phyloP scores from a whole-genome alignment of 2,329 filamentous ascomycete species.

The Stemphylium vesicarium region DNA sequence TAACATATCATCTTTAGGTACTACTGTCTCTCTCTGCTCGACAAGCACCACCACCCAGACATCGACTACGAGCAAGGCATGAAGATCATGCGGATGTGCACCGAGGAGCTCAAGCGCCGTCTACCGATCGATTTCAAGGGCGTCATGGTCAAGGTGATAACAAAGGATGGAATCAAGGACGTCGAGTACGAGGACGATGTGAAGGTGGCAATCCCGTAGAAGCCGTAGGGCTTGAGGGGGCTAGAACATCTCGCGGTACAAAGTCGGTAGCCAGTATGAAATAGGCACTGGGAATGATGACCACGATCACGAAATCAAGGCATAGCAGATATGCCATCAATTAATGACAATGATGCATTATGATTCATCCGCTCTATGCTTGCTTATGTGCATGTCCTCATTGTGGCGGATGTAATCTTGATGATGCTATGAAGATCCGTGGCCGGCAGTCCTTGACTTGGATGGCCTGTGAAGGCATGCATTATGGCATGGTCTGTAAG shows the following conservation, averaged over 20 bases:
- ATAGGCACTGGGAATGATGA: constrained; percentile 5
- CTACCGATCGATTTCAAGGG: constrained; percentile 99
- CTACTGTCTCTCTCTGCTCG: constrained; percentile 96
- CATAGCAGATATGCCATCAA: constrained; percentile 8
- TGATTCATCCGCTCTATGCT: background rate
- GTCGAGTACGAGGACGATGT: constrained; percentile 85
- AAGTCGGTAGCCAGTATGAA: constrained; percentile 1
- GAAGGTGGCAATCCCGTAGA: constrained; percentile 67
- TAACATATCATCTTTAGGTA: constrained; percentile 63
- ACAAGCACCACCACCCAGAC: constrained; percentile 98
- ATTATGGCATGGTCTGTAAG: too few relatives aligned
- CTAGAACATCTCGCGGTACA: constrained; percentile 5
- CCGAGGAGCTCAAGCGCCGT: constrained; percentile 94
- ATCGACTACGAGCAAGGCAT: constrained; percentile 88
- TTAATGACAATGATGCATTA: constrained; percentile 9
- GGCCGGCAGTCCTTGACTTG: background rate
- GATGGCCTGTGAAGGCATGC: background rate
- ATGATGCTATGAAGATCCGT: background rate
- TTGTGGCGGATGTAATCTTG: background rate
- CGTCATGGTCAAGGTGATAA: constrained; percentile 89
- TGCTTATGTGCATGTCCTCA: background rate
- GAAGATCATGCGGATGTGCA: constrained; percentile 93
- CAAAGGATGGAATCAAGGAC: constrained; percentile 88
- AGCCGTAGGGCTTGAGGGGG: background rate
- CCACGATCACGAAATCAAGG: constrained; percentile 8